A percentile compares a stretch with the other conserved stretches of the same genome.
Evolutionary conservation across 108 stramenopile genomes (phyloP).

Genomic region (Aurantiochytrium sp.): DNA sequence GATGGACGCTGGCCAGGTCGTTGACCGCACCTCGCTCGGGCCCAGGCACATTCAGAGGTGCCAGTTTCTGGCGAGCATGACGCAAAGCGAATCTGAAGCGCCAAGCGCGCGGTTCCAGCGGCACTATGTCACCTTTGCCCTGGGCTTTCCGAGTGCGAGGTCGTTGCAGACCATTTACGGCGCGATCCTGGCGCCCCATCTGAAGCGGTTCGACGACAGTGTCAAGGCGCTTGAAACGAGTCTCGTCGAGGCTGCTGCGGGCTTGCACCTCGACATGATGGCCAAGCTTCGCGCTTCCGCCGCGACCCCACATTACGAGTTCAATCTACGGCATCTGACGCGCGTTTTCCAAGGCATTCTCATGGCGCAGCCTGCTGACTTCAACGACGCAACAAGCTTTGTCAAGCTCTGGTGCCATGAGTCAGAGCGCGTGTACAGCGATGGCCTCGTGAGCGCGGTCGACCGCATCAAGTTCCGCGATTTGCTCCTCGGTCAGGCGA

Average conservation of each 20-base stretch:
- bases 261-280: conserved; percentile 58
- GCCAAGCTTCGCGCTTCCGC: conserved; percentile 63
- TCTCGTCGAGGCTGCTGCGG: conserved; percentile 58
- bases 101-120: conserved; percentile 62
- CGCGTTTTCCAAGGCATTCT: conserved; percentile 69
- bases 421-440: conserved; percentile 66
- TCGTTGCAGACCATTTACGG: conserved; percentile 64
- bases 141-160: conserved; percentile 59
- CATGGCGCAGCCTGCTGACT: conserved; percentile 57
- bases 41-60: conserved; percentile 56
- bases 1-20: conserved; percentile 63
- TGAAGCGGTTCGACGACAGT: conserved; percentile 56
- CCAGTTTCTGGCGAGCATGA: conserved; percentile 65
- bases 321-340: conserved; percentile 67
- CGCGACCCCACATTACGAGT: conserved; percentile 68
- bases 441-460: conserved; percentile 58
- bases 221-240: conserved; percentile 39
- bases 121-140: conserved; percentile 66
- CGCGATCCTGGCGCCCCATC: conserved; percentile 61
- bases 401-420: conserved; percentile 69
- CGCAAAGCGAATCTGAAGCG: conserved; percentile 62
- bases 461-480: conserved; percentile 56
- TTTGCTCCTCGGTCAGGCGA: conserved; percentile 52
- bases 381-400: conserved; percentile 54
- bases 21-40: conserved; percentile 60